Conservation (phyloP, 768 basidiomycete genomes). For the Rhizopogon vulgaris region DNA sequence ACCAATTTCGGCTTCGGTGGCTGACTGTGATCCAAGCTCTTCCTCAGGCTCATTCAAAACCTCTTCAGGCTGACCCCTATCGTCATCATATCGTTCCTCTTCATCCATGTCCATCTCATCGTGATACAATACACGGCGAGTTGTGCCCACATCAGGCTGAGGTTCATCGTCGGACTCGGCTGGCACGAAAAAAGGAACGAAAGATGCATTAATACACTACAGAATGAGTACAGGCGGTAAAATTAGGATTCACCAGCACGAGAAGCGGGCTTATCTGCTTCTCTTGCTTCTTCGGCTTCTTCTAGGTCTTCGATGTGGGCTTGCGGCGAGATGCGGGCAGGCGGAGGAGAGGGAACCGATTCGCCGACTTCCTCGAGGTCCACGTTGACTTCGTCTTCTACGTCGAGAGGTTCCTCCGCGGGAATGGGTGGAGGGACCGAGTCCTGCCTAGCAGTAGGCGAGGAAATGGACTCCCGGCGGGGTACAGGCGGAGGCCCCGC, state of each 20-base stretch:
- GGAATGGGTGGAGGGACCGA: constrained; percentile 10
- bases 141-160: neutral
- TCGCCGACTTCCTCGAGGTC: constrained; percentile 21
- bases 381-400: constrained; percentile 18
- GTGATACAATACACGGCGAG: neutral
- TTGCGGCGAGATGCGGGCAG: neutral
- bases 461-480: constrained; percentile 8
- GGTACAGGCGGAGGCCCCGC: constrained; percentile 26
- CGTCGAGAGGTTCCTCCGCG: constrained; percentile 7
- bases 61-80: neutral
- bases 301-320: constrained; percentile 13
- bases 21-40: neutral
- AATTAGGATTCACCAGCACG: constrained; percentile 41
- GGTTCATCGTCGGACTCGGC: constrained; percentile 2
- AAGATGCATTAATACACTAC: constrained; percentile 24
- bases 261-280: constrained; percentile 8
- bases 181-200: neutral
- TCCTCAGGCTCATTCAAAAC: neutral
- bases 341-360: constrained; percentile 11
- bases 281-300: constrained; percentile 11
- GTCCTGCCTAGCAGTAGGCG: neutral
- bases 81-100: neutral
- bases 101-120: neutral
- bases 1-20: neutral
- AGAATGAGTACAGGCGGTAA: constrained; percentile 8